phyloP scores from a whole-genome alignment of 2,329 filamentous ascomycete species.

The Rasamsonia emersonii region DNA sequence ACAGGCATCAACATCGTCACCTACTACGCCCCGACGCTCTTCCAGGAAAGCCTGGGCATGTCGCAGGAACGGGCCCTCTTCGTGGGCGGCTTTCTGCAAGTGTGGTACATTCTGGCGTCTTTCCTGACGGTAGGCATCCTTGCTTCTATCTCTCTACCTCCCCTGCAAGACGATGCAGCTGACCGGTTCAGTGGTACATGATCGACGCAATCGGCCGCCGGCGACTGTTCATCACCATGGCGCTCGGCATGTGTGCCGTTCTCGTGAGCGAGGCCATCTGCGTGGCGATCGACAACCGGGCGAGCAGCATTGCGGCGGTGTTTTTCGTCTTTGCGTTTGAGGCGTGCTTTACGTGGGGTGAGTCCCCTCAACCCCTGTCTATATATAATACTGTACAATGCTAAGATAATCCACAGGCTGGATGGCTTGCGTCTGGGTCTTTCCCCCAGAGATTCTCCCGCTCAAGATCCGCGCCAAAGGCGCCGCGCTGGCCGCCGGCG shows the following conservation, averaged over 20 bases:
- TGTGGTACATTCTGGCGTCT: conserved; percentile 35
- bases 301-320: conserved; percentile 13
- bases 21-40: conserved; percentile 31
- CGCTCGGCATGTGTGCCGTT: conserved; percentile 32
- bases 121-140: conserved; percentile 21
- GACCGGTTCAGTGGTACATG: conserved; percentile 24
- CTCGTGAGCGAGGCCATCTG: conserved; percentile 27
- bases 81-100: conserved; percentile 38
- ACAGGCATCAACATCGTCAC: conserved; percentile 4
- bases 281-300: conserved; percentile 11
- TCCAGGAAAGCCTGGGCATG: conserved; percentile 33
- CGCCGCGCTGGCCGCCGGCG: conserved; percentile 8
- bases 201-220: conserved; percentile 30
- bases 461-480: conserved; percentile 11
- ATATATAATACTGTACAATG: conserved; percentile 33
- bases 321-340: conserved; percentile 19
- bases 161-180: neutral
- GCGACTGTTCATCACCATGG: conserved; percentile 27
- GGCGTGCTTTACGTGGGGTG: conserved; percentile 16
- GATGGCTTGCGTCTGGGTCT: conserved; percentile 28
- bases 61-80: conserved; percentile 30
- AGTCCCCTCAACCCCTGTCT: conserved; percentile 33
- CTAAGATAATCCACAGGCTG: conserved; percentile 33
- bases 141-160: conserved; percentile 10
- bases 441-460: conserved; percentile 14